Conservation (phyloP, 2,329 filamentous ascomycete species). For the Hypomyces perniciosus region DNA sequence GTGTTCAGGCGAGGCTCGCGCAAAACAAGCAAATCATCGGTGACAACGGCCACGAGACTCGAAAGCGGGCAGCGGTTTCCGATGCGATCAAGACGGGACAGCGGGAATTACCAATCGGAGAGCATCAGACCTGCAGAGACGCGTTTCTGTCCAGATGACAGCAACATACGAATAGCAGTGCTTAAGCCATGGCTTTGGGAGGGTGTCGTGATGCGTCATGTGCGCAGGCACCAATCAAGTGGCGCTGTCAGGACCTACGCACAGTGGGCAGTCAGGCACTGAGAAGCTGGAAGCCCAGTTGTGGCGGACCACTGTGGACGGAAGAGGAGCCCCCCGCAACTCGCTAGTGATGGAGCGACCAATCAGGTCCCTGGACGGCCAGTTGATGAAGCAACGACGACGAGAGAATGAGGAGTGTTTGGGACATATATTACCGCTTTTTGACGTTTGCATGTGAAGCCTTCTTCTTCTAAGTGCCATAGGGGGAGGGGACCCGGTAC, state of each 20-base stretch:
- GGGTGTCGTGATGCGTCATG: conserved; percentile 10
- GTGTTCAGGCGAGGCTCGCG: background rate
- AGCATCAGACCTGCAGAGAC: background rate
- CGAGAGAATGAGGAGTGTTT: too few relatives aligned
- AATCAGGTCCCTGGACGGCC: too few relatives aligned
- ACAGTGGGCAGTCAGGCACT: background rate
- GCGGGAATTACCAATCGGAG: background rate
- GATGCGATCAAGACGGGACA: background rate
- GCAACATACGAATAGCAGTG: too few relatives aligned
- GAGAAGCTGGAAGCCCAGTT: too few relatives aligned
- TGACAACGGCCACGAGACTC: conserved; percentile 5
- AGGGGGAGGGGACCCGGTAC: too few relatives aligned
- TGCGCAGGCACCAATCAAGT: conserved; percentile 7
- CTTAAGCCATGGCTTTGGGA: background rate
- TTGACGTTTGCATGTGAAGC: too few relatives aligned
- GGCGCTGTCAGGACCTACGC: conserved; percentile 4
- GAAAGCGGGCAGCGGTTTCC: background rate
- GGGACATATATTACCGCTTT: too few relatives aligned
- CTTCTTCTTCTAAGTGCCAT: too few relatives aligned
- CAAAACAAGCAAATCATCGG: conserved; percentile 4
- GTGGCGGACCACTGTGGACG: too few relatives aligned
- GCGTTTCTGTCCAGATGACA: background rate
- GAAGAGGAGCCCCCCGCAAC: too few relatives aligned
- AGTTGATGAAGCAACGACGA: too few relatives aligned
- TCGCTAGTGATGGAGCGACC: too few relatives aligned